These are phyloP conservation scores for Malassezia dermatis DNA, from an alignment of 1,284 basidiomycete genomes.

Conservation along the genomic window DNA sequence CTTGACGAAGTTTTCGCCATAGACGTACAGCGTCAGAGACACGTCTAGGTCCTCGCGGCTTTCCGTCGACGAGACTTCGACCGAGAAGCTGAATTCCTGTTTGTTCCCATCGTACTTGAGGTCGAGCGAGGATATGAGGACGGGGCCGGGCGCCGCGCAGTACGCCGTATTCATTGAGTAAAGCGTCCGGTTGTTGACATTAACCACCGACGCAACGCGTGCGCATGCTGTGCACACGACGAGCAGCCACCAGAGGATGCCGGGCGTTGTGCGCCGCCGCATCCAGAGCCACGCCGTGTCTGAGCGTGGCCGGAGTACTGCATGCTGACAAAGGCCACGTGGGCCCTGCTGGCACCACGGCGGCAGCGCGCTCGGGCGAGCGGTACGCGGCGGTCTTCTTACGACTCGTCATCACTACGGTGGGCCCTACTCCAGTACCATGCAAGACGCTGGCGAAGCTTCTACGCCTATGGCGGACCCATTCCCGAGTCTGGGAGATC, in stretches of 20 bases:
- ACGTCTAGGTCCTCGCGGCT: slow-evolving; percentile 25
- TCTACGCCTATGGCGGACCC: slow-evolving; percentile 29
- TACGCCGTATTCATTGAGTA: slow-evolving; percentile 40
- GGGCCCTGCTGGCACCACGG: neutral
- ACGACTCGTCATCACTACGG: neutral
- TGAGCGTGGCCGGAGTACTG: neutral
- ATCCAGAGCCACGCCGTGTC: neutral
- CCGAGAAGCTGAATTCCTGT: slow-evolving; percentile 37
- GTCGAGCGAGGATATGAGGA: slow-evolving; percentile 34
- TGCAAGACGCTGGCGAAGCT: slow-evolving; percentile 1
- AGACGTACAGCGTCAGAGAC: slow-evolving; percentile 36
- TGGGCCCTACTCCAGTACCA: neutral
- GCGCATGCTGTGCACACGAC: neutral
- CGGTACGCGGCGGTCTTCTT: neutral
- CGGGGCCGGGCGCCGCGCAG: slow-evolving; percentile 36
- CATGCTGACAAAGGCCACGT: neutral
- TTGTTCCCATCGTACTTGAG: slow-evolving; percentile 26
- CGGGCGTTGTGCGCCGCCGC: neutral
- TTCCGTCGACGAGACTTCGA: slow-evolving; percentile 34
- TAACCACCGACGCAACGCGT: neutral
- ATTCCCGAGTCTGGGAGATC: slow-evolving; percentile 35
- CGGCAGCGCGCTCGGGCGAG: neutral
- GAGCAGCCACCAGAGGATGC: neutral
- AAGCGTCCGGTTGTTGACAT: neutral
- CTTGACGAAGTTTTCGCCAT: slow-evolving; percentile 38